Base-by-base conservation (phyloP, 129 eudicot genomes). In the Flaveria bidentis region DNA sequence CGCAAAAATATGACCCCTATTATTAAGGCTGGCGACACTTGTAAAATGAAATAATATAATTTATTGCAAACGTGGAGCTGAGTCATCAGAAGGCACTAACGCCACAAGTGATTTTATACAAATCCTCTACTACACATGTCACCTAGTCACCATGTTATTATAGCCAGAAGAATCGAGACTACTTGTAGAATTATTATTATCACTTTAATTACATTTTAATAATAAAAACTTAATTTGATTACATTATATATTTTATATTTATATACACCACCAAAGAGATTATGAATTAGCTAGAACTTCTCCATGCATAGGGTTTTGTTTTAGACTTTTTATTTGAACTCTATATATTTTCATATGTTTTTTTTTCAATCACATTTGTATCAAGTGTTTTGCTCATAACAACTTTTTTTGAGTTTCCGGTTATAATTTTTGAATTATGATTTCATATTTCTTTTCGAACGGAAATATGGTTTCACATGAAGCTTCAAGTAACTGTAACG, bases 61-160 rank as follows among this genome's bases (percentile, higher is more conserved):
- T 15, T 57, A 58, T 42, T 77, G 81, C 75, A 56, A 28, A 77
- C 81, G 81, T 77, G 81, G 81, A 77, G 33, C 50, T 67, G 81
- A 77, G 68, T 77, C 81, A 77, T 41, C 69, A 63, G 33, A 44
- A 41, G n/a, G 23, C 60, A 55, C 67, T 17, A 15, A 53, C 9
- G 75, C 60, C 81, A 77, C 81, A 77, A 77, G 57, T 36, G 57
- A 55, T 20, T 67, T 77, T 67, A 41, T 17, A 64, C 80, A 76
- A 42, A 76, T 64, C 80, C 63, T 30, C 36, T n/a, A 14, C 10
- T 15, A 67, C 56, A 76, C 67, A 62, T 61, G 64, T 20, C 64
- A 22, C 63, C 63, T 57, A 57, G 63, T 57, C 63, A 57, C 33
- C 64, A 57, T 57, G 33, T 57, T 57, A 57, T 22, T 60, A 60